Evolutionary conservation across 2,329 filamentous ascomycete genomes (phyloP).

Genomic region (Mollisia scopiformis): DNA sequence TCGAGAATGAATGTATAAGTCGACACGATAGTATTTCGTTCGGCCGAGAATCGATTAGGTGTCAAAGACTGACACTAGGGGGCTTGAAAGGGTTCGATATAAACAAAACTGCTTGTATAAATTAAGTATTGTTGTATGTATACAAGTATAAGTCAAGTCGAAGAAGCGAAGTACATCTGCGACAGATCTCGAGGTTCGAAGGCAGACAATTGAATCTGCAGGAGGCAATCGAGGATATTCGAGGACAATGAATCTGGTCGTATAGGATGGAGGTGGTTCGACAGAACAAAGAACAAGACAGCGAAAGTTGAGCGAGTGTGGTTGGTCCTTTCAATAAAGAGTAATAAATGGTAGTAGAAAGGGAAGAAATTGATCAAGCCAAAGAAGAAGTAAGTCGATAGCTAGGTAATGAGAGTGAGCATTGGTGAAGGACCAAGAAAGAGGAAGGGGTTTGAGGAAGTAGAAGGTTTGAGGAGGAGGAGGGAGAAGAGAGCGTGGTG

Average conservation of each 20-base stretch:
- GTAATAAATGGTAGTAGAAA: slow-evolving; percentile 20
- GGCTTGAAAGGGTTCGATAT: slow-evolving; percentile 23
- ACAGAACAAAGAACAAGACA: slow-evolving; percentile 39
- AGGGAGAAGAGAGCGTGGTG: slow-evolving; percentile 20
- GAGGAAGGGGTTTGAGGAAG: slow-evolving; percentile 19
- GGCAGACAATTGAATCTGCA: neutral
- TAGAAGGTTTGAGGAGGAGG: slow-evolving; percentile 17
- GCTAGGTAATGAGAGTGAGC: slow-evolving; percentile 26
- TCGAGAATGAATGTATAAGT: slow-evolving; percentile 8
- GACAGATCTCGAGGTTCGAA: slow-evolving; percentile 13
- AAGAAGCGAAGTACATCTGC: slow-evolving; percentile 23
- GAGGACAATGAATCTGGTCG: slow-evolving; percentile 3
- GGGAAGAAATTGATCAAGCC: slow-evolving; percentile 18
- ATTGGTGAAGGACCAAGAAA: slow-evolving; percentile 29
- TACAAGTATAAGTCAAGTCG: slow-evolving; percentile 24
- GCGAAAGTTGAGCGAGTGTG: slow-evolving; percentile 29
- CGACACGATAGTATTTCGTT: neutral
- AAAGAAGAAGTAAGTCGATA: slow-evolving; percentile 27
- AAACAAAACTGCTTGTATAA: slow-evolving; percentile 25
- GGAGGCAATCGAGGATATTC: slow-evolving; percentile 6
- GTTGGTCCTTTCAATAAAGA: slow-evolving; percentile 23
- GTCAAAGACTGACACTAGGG: slow-evolving; percentile 14
- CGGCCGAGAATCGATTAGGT: slow-evolving; percentile 11
- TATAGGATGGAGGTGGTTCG: slow-evolving; percentile 16
- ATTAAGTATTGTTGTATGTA: slow-evolving; percentile 24